Conservation (phyloP, 352 stramenopile genomes). For the Globisporangium carolinianum region DNA sequence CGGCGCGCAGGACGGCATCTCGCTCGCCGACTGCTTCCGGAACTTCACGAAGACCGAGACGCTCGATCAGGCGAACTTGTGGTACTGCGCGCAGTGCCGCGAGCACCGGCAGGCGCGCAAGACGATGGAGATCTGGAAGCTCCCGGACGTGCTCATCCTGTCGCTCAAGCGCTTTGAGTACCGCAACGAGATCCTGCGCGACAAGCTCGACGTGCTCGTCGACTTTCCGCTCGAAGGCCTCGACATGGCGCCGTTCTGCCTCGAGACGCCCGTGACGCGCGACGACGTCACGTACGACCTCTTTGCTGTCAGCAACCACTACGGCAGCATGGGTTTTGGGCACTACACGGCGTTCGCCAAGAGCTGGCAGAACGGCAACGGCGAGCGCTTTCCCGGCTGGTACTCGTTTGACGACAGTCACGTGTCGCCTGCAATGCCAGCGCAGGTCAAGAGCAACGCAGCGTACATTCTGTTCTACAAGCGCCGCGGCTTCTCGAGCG, state of each 20-base stretch:
- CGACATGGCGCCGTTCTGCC: conserved; percentile 76
- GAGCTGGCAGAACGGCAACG: conserved; percentile 51
- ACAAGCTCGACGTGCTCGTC: conserved; percentile 81
- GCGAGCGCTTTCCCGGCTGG: conserved; percentile 59
- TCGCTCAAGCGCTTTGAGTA: conserved; percentile 89
- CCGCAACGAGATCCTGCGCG: conserved; percentile 68
- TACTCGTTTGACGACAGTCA: conserved; percentile 84
- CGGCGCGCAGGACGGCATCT: conserved; percentile 28
- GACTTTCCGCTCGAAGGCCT: conserved; percentile 83
- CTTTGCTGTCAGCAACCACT: conserved; percentile 89
- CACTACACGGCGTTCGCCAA: conserved; percentile 88
- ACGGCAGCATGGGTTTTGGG: conserved; percentile 84
- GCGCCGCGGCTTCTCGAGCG: conserved; percentile 30
- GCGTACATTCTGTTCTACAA: conserved; percentile 90
- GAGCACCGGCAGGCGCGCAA: conserved; percentile 72
- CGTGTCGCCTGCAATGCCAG: conserved; percentile 43
- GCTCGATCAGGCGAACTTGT: conserved; percentile 78
- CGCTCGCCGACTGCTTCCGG: conserved; percentile 75
- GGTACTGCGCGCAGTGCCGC: conserved; percentile 79
- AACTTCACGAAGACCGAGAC: conserved; percentile 82
- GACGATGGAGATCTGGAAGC: conserved; percentile 75
- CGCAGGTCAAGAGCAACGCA: conserved; percentile 70
- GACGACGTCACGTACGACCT: conserved; percentile 71
- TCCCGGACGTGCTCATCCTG: conserved; percentile 78
- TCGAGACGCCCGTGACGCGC: conserved; percentile 37